phyloP scores from a whole-genome alignment of 2,329 filamentous ascomycete species.

The Alternaria novae-zelandiae region DNA sequence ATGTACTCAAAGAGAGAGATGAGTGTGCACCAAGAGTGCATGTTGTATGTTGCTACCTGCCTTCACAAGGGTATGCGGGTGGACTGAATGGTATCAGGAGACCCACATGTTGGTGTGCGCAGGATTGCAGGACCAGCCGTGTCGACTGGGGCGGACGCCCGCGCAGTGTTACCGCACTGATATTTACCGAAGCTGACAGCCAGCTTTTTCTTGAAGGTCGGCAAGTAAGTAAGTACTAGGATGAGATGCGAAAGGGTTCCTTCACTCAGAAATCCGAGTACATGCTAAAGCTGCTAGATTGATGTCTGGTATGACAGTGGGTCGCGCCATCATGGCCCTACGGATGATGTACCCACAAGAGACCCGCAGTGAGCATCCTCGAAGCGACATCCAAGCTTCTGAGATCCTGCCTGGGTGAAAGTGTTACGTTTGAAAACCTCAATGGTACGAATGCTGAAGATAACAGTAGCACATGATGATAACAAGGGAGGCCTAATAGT shows the following conservation, averaged over 20 bases:
- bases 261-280: background rate
- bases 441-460: background rate
- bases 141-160: background rate
- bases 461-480: constrained; percentile 4
- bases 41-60: background rate
- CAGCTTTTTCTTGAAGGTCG: background rate
- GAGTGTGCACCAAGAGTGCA: background rate
- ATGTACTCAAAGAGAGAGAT: background rate
- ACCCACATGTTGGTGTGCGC: background rate
- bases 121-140: background rate
- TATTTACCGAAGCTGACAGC: background rate
- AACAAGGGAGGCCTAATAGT: background rate
- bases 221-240: background rate
- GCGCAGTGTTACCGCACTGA: background rate
- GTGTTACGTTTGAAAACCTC: constrained; percentile 10
- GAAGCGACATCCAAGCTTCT: background rate
- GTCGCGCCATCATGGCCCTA: constrained; percentile 3
- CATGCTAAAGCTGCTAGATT: background rate
- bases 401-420: background rate
- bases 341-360: constrained; percentile 2
- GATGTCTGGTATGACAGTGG: constrained; percentile 5
- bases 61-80: background rate
- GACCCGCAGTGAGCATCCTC: constrained; percentile 2
- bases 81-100: background rate
- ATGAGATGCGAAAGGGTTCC: background rate